Conservation (phyloP, 2,329 filamentous ascomycete species). For the Nothopassalora personata region DNA sequence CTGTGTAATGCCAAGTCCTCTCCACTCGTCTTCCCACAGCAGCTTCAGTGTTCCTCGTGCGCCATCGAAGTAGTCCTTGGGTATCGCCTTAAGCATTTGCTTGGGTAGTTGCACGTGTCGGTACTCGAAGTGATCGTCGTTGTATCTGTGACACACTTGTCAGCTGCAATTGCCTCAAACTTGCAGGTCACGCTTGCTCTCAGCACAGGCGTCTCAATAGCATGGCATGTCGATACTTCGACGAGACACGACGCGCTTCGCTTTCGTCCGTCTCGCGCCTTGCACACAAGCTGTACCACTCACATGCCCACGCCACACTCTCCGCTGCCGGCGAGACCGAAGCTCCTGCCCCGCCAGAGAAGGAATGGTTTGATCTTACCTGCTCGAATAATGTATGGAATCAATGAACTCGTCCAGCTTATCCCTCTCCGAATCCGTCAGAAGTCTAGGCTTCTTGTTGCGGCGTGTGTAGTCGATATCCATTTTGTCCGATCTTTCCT, state of each 20-base stretch:
- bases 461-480: slow-evolving; percentile 78
- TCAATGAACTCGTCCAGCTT: slow-evolving; percentile 88
- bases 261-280: background rate
- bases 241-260: background rate
- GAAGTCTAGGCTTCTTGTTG: slow-evolving; percentile 75
- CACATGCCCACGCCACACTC: background rate
- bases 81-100: slow-evolving; percentile 95
- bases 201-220: background rate
- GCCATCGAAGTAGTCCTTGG: slow-evolving; percentile 87
- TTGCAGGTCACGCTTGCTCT: background rate
- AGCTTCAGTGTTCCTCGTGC: slow-evolving; percentile 89
- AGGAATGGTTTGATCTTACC: slow-evolving; percentile 51
- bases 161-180: background rate
- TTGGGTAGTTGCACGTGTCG: slow-evolving; percentile 97
- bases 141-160: slow-evolving; percentile 61
- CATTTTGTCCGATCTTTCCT: slow-evolving; percentile 27
- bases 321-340: no score
- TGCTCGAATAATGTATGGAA: slow-evolving; percentile 88
- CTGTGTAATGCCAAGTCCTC: slow-evolving; percentile 93
- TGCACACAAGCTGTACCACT: background rate
- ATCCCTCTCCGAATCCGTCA: slow-evolving; percentile 75
- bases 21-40: slow-evolving; percentile 98
- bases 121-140: slow-evolving; percentile 89
- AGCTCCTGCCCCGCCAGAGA: background rate
- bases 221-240: background rate